A percentile compares a stretch with the other conserved stretches of the same genome.
phyloP scores from a whole-genome alignment of 1,139 yeast species.

The Hyphopichia burtonii region DNA sequence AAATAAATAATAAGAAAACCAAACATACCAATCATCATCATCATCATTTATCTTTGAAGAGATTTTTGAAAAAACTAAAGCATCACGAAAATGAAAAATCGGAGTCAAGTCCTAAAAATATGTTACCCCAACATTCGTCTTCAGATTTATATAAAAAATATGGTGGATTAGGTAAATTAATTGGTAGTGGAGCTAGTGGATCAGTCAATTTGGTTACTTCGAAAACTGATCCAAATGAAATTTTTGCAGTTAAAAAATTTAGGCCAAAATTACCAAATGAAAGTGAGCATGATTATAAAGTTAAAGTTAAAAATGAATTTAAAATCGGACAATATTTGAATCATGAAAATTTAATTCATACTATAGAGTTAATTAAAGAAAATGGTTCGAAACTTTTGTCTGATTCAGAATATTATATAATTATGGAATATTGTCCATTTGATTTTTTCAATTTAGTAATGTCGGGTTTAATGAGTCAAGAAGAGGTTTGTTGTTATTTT shows the following conservation, averaged over 20 bases:
- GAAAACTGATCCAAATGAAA: slow-evolving; percentile 40
- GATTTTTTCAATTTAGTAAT: slow-evolving; percentile 78
- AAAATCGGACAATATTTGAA: slow-evolving; percentile 59
- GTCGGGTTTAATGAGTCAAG: slow-evolving; percentile 61
- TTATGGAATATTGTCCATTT: slow-evolving; percentile 74
- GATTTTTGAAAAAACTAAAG: slow-evolving; percentile 41
- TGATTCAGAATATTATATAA: slow-evolving; percentile 50
- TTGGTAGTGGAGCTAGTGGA: slow-evolving; percentile 81
- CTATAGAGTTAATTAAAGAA: slow-evolving; percentile 62
- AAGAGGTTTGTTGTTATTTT: slow-evolving; percentile 66
- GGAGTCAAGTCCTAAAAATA: background rate
- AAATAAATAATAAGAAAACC: background rate
- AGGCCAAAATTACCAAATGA: slow-evolving; percentile 54
- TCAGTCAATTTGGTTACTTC: slow-evolving; percentile 61
- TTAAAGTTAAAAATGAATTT: slow-evolving; percentile 66
- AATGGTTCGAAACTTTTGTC: slow-evolving; percentile 23
- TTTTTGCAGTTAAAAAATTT: slow-evolving; percentile 72
- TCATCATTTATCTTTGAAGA: slow-evolving; percentile 33
- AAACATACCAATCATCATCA: slow-evolving; percentile 5
- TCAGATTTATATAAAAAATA: slow-evolving; percentile 44
- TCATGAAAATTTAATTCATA: slow-evolving; percentile 64
- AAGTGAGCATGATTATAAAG: slow-evolving; percentile 52
- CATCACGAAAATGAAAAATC: slow-evolving; percentile 14
- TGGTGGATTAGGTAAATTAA: slow-evolving; percentile 54
- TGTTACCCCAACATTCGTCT: slow-evolving; percentile 15